Evolutionary conservation across 1,139 yeast species (phyloP).

Genomic region (Magnusiomyces ingens): DNA sequence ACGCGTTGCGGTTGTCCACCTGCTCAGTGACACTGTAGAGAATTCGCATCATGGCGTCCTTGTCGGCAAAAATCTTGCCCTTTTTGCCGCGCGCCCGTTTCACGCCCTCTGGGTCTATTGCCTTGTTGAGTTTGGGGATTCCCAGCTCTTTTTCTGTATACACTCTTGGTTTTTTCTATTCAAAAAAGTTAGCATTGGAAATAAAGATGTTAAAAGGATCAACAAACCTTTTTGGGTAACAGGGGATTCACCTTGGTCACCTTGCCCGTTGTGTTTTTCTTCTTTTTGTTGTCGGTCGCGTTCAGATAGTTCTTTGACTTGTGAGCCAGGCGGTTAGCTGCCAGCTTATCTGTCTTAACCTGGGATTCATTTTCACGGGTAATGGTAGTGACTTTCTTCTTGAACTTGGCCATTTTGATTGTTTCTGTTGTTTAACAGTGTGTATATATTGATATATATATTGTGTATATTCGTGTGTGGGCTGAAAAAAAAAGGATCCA

Average conservation of each 20-base stretch:
- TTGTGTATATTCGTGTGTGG: too few relatives aligned
- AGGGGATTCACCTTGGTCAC: conserved; percentile 11
- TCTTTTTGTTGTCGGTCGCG: conserved; percentile 18
- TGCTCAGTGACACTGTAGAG: conserved; percentile 77
- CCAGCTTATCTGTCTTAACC: conserved; percentile 14
- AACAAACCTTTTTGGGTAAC: conserved; percentile 14
- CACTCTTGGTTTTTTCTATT: conserved; percentile 44
- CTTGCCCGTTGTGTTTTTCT: conserved; percentile 16
- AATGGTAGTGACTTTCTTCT: conserved; percentile 18
- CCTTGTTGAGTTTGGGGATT: conserved; percentile 71
- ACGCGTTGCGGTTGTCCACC: conserved; percentile 74
- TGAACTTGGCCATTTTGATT: conserved; percentile 19
- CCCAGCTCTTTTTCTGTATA: conserved; percentile 74
- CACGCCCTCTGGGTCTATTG: conserved; percentile 80
- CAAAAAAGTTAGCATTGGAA: conserved; percentile 7
- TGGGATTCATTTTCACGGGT: conserved; percentile 19
- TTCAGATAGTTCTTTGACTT: conserved; percentile 24
- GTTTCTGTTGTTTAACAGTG: too few relatives aligned
- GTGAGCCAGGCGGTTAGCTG: conserved; percentile 23
- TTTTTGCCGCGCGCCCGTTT: conserved; percentile 71
- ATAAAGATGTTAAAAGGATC: background rate
- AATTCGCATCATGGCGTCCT: conserved; percentile 63
- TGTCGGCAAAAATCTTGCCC: conserved; percentile 83
- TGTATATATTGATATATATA: too few relatives aligned
- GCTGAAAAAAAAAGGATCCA: too few relatives aligned